Conservation (phyloP, 2,329 filamentous ascomycete genomes). For the Cladosporium colombiae region DNA sequence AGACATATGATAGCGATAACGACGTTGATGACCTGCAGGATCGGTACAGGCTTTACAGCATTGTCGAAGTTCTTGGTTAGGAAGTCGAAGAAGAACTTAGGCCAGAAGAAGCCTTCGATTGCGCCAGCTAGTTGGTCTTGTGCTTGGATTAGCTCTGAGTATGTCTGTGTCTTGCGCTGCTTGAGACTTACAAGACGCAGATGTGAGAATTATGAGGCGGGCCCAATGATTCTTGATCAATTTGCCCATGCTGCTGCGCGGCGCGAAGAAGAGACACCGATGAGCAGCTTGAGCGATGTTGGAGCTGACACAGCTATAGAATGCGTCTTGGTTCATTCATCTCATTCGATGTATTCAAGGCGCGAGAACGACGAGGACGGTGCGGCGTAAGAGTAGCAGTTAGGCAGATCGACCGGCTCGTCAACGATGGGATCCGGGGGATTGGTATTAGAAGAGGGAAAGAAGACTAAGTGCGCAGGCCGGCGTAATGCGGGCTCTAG, state of each 20-base stretch:
- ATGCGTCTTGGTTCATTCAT: conserved; percentile 7
- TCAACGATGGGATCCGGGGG: conserved; percentile 11
- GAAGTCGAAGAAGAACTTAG: conserved; percentile 98
- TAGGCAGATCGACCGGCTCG: conserved; percentile 19
- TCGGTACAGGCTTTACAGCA: conserved; percentile 82
- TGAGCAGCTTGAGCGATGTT: conserved; percentile 5
- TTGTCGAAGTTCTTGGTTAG: conserved; percentile 84
- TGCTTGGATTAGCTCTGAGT: neutral
- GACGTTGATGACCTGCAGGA: conserved; percentile 88
- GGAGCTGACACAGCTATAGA: conserved; percentile 16
- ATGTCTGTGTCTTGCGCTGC: neutral
- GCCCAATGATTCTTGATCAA: conserved; percentile 99
- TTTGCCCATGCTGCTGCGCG: conserved; percentile 71
- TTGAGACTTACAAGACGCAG: conserved; percentile 66
- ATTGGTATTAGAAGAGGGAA: conserved; percentile 19
- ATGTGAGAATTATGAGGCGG: conserved; percentile 85
- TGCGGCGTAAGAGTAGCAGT: conserved; percentile 9
- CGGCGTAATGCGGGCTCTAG: conserved; percentile 17
- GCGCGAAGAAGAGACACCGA: conserved; percentile 2
- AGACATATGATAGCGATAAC: conserved; percentile 76
- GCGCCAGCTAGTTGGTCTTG: conserved; percentile 83
- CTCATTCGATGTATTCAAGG: neutral
- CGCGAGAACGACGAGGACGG: neutral
- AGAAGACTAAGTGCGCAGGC: conserved; percentile 16
- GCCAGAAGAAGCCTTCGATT: conserved; percentile 92